Evolutionary conservation across 163 green algal species (phyloP).

Genomic region (Coccomyxa subellipsoidea): DNA sequence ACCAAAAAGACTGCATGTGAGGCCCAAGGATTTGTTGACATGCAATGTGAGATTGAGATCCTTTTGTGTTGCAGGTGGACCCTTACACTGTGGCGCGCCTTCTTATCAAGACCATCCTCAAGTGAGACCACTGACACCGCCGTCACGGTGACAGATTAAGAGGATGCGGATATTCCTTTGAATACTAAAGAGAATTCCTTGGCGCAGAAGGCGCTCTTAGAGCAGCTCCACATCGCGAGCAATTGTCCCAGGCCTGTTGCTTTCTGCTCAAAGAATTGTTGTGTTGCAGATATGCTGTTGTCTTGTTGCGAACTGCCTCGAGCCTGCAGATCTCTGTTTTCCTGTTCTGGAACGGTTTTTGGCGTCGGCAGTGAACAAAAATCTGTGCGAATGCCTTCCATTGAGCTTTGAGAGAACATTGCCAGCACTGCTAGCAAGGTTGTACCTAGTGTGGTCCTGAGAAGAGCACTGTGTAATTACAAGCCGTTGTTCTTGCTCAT

Average conservation of each 20-base stretch:
- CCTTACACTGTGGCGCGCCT: constrained; percentile 81
- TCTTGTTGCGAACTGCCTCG: neutral
- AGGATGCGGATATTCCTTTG: neutral
- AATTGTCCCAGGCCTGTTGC: no score
- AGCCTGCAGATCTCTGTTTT: neutral
- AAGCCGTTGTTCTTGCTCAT: no score
- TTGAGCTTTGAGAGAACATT: no score
- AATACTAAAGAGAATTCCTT: neutral
- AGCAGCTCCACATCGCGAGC: no score
- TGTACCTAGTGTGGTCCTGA: no score
- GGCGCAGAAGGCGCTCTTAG: no score
- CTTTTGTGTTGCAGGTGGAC: constrained; percentile 34
- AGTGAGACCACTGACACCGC: no score
- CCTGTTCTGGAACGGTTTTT: neutral
- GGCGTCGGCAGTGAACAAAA: no score
- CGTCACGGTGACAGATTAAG: neutral
- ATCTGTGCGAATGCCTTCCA: no score
- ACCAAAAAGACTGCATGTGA: neutral
- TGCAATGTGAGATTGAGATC: neutral
- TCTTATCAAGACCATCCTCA: constrained; percentile 30
- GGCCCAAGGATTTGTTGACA: neutral
- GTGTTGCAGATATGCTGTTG: neutral
- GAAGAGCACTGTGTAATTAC: no score
- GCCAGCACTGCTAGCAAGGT: no score
- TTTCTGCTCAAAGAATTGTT: neutral